Conservation (phyloP, 768 basidiomycete genomes). For the Atractiella rhizophila region DNA sequence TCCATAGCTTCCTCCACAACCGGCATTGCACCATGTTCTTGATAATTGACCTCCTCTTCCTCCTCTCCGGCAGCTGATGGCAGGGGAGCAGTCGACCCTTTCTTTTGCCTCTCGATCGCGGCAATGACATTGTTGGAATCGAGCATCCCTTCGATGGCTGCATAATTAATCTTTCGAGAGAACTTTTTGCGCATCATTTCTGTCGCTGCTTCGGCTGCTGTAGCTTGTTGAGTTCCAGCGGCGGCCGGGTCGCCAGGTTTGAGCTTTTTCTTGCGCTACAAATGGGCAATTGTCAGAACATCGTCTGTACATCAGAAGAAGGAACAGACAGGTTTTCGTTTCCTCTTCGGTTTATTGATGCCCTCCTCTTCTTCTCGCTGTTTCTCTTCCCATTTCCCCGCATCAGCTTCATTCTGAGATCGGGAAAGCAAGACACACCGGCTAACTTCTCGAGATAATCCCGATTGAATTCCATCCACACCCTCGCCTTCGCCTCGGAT, state of each 20-base stretch:
- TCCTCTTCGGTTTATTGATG: constrained; percentile 1
- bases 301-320: too few relatives aligned
- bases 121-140: constrained; percentile 9
- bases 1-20: too few relatives aligned
- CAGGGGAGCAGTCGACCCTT: too few relatives aligned
- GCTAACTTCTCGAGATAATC: constrained; percentile 75
- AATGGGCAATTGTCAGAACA: too few relatives aligned
- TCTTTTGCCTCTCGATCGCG: too few relatives aligned
- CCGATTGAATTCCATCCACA: constrained; percentile 81
- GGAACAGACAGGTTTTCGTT: not conserved
- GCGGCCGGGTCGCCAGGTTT: constrained; percentile 51
- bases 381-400: constrained; percentile 37
- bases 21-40: too few relatives aligned
- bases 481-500: constrained; percentile 57
- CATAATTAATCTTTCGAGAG: constrained; percentile 82
- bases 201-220: constrained; percentile 49
- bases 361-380: constrained; percentile 6
- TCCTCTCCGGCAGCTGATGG: too few relatives aligned
- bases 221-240: constrained; percentile 37
- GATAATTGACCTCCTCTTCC: too few relatives aligned
- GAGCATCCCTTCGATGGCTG: constrained; percentile 59
- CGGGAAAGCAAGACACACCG: constrained; percentile 28
- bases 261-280: constrained; percentile 15
- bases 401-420: constrained; percentile 1
- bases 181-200: constrained; percentile 57